Percentiles rank a stretch among this genome's conserved stretches.
These are phyloP conservation scores for Erodium texanum DNA, from an alignment of 441 rosid species.

Conservation along the genomic window DNA sequence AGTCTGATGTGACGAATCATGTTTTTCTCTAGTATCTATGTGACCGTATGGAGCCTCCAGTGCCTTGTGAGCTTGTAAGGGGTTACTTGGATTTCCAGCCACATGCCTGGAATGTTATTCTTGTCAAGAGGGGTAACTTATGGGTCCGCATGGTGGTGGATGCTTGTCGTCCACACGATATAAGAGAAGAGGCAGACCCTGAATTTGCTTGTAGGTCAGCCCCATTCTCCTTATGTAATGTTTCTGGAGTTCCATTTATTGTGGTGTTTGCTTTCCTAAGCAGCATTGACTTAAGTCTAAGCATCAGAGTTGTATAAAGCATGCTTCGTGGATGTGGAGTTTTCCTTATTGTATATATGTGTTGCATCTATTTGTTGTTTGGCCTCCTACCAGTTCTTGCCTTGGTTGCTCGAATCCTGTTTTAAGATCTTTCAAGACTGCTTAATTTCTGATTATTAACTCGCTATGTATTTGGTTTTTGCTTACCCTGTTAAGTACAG, in stretches of 20 bases:
- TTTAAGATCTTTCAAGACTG: not conserved
- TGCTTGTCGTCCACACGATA: constrained; percentile 81
- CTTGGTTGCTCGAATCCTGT: not conserved
- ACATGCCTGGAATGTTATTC: constrained; percentile 88
- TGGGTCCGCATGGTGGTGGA: constrained; percentile 81
- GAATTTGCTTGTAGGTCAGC: constrained; percentile 72
- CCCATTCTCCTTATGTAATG: not conserved
- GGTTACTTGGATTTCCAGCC: constrained; percentile 88
- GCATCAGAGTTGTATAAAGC: too few species aligned
- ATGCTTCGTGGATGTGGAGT: not conserved
- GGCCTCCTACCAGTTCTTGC: not conserved
- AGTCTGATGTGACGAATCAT: constrained; percentile 17
- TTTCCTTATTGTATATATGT: not conserved
- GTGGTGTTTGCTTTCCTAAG: not conserved
- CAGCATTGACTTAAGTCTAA: not conserved
- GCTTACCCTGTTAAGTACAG: not conserved
- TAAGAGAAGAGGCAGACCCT: constrained; percentile 76
- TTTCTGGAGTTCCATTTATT: not conserved
- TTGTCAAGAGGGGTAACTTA: constrained; percentile 45
- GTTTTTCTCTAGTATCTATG: constrained; percentile 61
- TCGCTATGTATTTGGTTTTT: not conserved
- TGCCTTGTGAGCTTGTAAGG: constrained; percentile 94
- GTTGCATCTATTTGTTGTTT: not conserved
- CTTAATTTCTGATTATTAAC: not conserved
- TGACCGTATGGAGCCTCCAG: constrained; percentile 88